A percentile compares a stretch with the other conserved stretches of the same genome.
phyloP scores from a whole-genome alignment of 345 rosid species.

The Eucalyptus polyanthemos region DNA sequence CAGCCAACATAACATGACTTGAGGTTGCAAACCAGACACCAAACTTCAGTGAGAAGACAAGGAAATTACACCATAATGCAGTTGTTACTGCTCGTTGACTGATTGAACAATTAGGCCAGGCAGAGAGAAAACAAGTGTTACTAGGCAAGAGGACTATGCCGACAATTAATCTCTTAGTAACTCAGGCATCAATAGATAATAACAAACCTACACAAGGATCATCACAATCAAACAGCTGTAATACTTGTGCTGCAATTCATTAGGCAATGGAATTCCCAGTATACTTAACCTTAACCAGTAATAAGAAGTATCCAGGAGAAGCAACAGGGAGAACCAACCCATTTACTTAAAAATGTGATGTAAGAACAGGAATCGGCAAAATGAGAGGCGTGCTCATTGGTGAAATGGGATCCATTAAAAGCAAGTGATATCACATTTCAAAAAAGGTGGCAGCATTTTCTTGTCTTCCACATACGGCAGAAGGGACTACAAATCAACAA shows the following conservation, averaged over 20 bases:
- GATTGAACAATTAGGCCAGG: neutral
- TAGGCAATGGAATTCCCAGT: neutral
- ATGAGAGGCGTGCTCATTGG: neutral
- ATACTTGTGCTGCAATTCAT: neutral
- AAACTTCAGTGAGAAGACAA: constrained; percentile 90
- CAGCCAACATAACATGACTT: constrained; percentile 97
- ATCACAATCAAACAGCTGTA: neutral
- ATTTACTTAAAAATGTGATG: neutral
- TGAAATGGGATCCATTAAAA: neutral
- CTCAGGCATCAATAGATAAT: neutral
- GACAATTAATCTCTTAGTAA: neutral
- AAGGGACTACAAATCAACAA: neutral
- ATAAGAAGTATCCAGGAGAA: neutral
- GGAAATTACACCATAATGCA: constrained; percentile 96
- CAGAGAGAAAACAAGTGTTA: neutral
- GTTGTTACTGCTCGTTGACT: constrained; percentile 97
- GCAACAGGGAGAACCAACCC: neutral
- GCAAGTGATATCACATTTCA: neutral
- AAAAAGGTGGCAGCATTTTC: neutral
- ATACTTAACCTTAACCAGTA: neutral
- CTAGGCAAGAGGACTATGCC: neutral
- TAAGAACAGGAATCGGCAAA: neutral
- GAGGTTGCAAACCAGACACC: constrained; percentile 87
- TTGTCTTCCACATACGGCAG: neutral
- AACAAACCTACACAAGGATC: neutral